Percentiles rank a stretch among this genome's conserved stretches.
phyloP scores from a whole-genome alignment of 2,329 filamentous ascomycete genomes.

The Grosmannia serpens region DNA sequence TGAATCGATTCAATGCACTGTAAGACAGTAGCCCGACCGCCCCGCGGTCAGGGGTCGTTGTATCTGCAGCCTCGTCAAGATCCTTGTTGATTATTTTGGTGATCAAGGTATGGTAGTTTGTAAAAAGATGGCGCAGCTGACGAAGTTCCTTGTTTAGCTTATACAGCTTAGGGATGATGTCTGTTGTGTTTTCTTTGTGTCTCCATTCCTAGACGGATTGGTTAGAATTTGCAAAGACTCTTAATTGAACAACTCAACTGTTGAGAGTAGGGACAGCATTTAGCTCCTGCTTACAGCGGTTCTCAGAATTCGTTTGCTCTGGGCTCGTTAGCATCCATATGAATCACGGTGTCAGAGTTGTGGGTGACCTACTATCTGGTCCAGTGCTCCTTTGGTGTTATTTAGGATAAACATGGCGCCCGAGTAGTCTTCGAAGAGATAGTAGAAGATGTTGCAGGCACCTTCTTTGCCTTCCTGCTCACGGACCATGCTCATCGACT shows the following conservation, averaged over 20 bases:
- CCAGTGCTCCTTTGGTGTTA: conserved; percentile 31
- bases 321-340: background rate
- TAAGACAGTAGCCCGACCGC: conserved; percentile 22
- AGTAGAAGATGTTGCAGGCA: conserved; percentile 52
- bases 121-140: conserved; percentile 48
- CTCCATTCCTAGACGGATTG: conserved; percentile 7
- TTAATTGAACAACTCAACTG: no score
- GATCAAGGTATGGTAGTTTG: conserved; percentile 48
- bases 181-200: conserved; percentile 26
- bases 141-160: conserved; percentile 49
- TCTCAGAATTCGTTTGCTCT: conserved; percentile 23
- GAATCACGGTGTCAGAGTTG: background rate
- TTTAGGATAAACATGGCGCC: conserved; percentile 46
- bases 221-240: background rate
- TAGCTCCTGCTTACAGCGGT: conserved; percentile 17
- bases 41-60: conserved; percentile 1
- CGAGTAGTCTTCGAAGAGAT: conserved; percentile 55
- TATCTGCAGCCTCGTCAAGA: conserved; percentile 13
- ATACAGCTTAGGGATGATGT: conserved; percentile 47
- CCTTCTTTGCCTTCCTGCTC: conserved; percentile 31
- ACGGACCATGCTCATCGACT: conserved; percentile 14
- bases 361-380: conserved; percentile 31
- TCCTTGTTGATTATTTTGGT: conserved; percentile 40
- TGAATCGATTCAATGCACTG: conserved; percentile 45
- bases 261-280: background rate